These are phyloP conservation scores for Takashimella koratensis DNA, from an alignment of 1,284 basidiomycete genomes.

Conservation along the genomic window DNA sequence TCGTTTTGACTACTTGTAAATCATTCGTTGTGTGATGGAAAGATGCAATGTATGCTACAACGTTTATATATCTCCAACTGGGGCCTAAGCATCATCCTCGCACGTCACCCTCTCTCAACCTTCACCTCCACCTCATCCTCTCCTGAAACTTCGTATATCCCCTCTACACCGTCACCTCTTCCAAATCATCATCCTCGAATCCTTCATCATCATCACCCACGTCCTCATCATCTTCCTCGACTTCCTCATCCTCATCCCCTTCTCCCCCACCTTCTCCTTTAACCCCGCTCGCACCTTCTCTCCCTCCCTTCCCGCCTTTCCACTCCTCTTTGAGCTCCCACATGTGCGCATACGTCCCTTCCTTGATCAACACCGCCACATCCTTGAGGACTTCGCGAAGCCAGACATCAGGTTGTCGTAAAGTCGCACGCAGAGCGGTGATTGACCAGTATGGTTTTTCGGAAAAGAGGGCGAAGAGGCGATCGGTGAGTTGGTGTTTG, in stretches of 20 bases:
- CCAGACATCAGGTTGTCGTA: constrained; percentile 87
- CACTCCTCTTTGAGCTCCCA: constrained; percentile 43
- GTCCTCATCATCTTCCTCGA: constrained; percentile 8
- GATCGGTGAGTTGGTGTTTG: constrained; percentile 75
- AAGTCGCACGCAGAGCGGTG: constrained; percentile 70
- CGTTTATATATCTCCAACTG: too few species aligned
- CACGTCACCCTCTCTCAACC: too few species aligned
- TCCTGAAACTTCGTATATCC: too few species aligned
- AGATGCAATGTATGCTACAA: too few species aligned
- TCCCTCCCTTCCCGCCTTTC: constrained; percentile 14
- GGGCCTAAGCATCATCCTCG: too few species aligned
- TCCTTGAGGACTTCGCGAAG: constrained; percentile 80
- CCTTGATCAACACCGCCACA: constrained; percentile 74
- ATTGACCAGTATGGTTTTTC: constrained; percentile 79
- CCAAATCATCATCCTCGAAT: constrained; percentile 23
- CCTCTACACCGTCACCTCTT: constrained; percentile 19
- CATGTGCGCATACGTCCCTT: constrained; percentile 59
- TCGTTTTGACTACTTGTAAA: too few species aligned
- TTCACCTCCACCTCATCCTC: constrained; percentile 31
- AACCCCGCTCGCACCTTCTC: constrained; percentile 1
- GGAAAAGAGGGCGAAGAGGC: constrained; percentile 75
- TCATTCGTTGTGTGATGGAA: too few species aligned
- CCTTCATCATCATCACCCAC: constrained; percentile 15
- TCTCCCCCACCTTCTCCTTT: not conserved
- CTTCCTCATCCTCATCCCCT: constrained; percentile 7